These are phyloP conservation scores for Cryomyces minteri DNA, from an alignment of 495 filamentous ascomycete genomes.

Conservation along the genomic window DNA sequence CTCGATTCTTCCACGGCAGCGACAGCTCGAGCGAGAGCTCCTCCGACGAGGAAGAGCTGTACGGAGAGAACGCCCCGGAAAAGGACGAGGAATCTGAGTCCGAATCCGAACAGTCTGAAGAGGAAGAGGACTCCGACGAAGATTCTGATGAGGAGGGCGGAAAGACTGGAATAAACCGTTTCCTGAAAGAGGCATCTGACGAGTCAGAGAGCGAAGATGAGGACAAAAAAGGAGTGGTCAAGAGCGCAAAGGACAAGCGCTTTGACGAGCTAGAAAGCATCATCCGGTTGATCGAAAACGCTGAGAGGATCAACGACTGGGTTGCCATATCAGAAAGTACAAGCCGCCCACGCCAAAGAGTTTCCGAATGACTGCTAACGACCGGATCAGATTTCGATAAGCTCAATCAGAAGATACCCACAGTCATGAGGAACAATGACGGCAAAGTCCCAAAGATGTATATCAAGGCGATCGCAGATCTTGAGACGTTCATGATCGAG, in stretches of 20 bases:
- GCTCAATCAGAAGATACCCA: slow-evolving; percentile 75
- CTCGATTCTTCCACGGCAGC: neutral
- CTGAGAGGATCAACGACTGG: slow-evolving; percentile 95
- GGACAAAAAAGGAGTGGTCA: slow-evolving; percentile 62
- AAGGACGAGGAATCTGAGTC: slow-evolving; percentile 32
- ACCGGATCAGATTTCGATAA: slow-evolving; percentile 71
- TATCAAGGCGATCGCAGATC: slow-evolving; percentile 77
- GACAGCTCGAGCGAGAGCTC: slow-evolving; percentile 65
- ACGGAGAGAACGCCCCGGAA: slow-evolving; percentile 58
- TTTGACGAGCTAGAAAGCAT: slow-evolving; percentile 82
- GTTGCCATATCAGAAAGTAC: slow-evolving; percentile 72
- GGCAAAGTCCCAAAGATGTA: slow-evolving; percentile 74
- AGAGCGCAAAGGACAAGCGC: slow-evolving; percentile 96
- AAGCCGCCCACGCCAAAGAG: neutral
- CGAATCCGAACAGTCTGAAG: slow-evolving; percentile 13
- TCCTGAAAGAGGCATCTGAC: slow-evolving; percentile 44
- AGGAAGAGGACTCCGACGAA: slow-evolving; percentile 14
- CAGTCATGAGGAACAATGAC: slow-evolving; percentile 43
- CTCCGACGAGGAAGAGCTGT: slow-evolving; percentile 63
- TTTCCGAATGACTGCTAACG: neutral
- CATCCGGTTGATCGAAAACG: slow-evolving; percentile 83
- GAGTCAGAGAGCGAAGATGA: slow-evolving; percentile 49
- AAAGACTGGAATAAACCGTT: slow-evolving; percentile 52
- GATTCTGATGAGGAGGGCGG: slow-evolving; percentile 44
- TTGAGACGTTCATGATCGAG: slow-evolving; percentile 94